Percentiles rank a stretch among this genome's conserved stretches.
Conservation (phyloP, 2,329 filamentous ascomycete genomes). For the Neonectria faginata region DNA sequence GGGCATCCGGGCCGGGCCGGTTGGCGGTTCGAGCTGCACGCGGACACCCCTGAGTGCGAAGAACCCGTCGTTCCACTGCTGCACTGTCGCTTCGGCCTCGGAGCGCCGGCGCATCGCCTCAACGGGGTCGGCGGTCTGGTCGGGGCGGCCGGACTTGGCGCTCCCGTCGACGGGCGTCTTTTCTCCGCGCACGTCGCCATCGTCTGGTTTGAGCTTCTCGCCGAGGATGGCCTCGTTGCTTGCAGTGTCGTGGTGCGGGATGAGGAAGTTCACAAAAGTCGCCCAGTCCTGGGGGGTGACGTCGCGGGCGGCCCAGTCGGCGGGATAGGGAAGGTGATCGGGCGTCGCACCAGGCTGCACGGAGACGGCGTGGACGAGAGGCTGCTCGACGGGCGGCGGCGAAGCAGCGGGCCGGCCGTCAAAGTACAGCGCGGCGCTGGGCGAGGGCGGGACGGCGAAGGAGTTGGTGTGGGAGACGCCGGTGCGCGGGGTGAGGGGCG, state of each 20-base stretch:
- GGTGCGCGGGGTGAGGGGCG: slow-evolving; percentile 61
- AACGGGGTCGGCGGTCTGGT: slow-evolving; percentile 27
- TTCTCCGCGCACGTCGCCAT: slow-evolving; percentile 46
- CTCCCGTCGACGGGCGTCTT: slow-evolving; percentile 31
- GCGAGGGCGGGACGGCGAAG: slow-evolving; percentile 35
- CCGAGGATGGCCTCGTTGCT: slow-evolving; percentile 62
- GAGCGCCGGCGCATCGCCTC: slow-evolving; percentile 43
- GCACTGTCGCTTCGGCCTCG: slow-evolving; percentile 56
- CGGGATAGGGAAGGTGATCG: slow-evolving; percentile 58
- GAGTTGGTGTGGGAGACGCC: slow-evolving; percentile 30
- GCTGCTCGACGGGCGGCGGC: slow-evolving; percentile 39
- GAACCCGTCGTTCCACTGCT: slow-evolving; percentile 69
- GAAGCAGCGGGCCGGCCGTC: slow-evolving; percentile 54
- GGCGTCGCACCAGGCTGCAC: slow-evolving; percentile 53
- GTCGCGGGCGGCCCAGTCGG: slow-evolving; percentile 55
- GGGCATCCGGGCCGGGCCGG: slow-evolving; percentile 40
- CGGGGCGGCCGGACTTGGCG: slow-evolving; percentile 24
- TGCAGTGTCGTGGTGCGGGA: slow-evolving; percentile 60
- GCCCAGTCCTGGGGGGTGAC: slow-evolving; percentile 67
- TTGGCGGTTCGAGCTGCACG: slow-evolving; percentile 50
- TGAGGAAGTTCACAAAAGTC: slow-evolving; percentile 68
- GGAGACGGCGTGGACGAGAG: slow-evolving; percentile 50
- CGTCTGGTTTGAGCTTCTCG: slow-evolving; percentile 58
- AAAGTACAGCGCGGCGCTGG: slow-evolving; percentile 56
- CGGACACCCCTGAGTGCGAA: slow-evolving; percentile 63